Evolutionary conservation across 208 protist genomes (phyloP), one percentile per base, ranked within the genome.

Genomic region (Crithidia brevicula): DNA sequence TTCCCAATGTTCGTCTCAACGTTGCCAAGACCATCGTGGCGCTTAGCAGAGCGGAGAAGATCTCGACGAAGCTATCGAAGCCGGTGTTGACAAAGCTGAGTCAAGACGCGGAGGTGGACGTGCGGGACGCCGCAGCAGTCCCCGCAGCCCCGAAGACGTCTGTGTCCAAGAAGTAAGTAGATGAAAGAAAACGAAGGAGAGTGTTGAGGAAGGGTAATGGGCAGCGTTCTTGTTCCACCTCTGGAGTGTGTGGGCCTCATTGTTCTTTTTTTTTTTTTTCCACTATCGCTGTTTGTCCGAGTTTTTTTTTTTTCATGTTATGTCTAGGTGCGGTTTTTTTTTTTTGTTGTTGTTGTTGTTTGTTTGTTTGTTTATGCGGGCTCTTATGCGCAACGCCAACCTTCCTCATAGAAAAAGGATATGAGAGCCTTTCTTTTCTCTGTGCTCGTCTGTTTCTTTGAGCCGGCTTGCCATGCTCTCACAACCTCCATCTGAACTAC

Each of bases 1-100:
- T 96, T n/a, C 72, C 85, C 5, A 96, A 96, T 63, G 91, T 96
- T 58, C 91, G 91, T 1, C 53, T 94, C 43, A 90, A 89, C 65
- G 86, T 88, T 9, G 88, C 86, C 45, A 79, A 83, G 63, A 88
- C 85, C 7, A 70, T 91, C 20, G 47, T 82, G 18, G 81, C 84
- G 30, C 79, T 93, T 22, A 80, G 73, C 33, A 43, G 36, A 15
- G 65, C 64, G 4, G 77, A 81, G 20, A 88, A 92, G 68, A 54
- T 91, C 36, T 45, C 83, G 10, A 67, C 72, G 8, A 67, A 67
- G 27, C 72, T 90, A 15, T 72, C 77, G 9, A 81, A 94, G 42
- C 46, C 81, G 23, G 64, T 93, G 33, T 50, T 96, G 31, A 63
- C 30, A 15, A 79, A 82, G 65, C 73, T 96, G 50, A 68, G 64